These are phyloP conservation scores for Zea luxurians DNA, from an alignment of 176 grass and related monocot species.

Conservation along the genomic window DNA sequence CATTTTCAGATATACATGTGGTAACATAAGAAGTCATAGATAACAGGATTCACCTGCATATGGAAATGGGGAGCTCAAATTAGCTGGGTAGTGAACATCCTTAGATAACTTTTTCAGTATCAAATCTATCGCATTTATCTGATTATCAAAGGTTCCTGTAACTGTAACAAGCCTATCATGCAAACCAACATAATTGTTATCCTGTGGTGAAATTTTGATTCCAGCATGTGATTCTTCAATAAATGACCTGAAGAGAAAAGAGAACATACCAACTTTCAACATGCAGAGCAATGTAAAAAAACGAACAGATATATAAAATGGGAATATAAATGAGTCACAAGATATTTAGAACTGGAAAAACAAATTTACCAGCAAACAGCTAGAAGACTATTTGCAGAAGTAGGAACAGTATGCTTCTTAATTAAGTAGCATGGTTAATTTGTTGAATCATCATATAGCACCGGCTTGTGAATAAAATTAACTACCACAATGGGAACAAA, in stretches of 20 bases:
- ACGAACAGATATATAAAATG: slow-evolving; percentile 5
- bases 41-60: slow-evolving; percentile 66
- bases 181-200: no score
- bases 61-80: no score
- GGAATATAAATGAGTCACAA: not conserved
- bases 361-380: not conserved
- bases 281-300: slow-evolving; percentile 17
- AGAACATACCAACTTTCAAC: slow-evolving; percentile 5
- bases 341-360: not conserved
- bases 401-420: not conserved
- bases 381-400: not conserved
- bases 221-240: slow-evolving; percentile 93
- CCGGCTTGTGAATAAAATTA: no score
- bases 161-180: slow-evolving; percentile 96
- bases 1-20: slow-evolving; percentile 15
- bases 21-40: not conserved
- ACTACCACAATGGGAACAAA: no score
- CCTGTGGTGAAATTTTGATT: slow-evolving; percentile 96
- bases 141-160: slow-evolving; percentile 77
- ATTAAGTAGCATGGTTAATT: not conserved
- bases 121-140: slow-evolving; percentile 81
- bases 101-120: slow-evolving; percentile 85
- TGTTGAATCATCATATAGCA: no score
- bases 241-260: slow-evolving; percentile 59
- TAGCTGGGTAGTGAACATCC: slow-evolving; percentile 89